Evolutionary conservation across 352 stramenopile genomes (phyloP).

Genomic region (Saprolegnia parasitica): DNA sequence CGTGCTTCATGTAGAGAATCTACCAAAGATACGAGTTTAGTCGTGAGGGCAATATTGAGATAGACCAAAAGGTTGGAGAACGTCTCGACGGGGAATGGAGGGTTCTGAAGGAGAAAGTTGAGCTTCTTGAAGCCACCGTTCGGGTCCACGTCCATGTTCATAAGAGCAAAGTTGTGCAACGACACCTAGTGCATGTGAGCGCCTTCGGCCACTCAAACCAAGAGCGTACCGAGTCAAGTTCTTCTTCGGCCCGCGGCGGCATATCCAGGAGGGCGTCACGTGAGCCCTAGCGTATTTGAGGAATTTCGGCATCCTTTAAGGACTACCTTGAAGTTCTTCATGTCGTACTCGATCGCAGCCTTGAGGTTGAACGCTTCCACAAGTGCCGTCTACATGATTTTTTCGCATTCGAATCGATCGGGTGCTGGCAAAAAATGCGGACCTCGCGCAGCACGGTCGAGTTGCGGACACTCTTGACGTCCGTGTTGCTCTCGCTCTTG

Average conservation of each 20-base stretch:
- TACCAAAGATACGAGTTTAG: not conserved
- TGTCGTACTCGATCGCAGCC: conserved; percentile 92
- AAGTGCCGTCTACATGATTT: conserved; percentile 58
- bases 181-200: conserved; percentile 71
- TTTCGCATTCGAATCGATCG: not conserved
- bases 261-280: conserved; percentile 90
- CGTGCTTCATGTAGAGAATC: conserved; percentile 92
- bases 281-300: conserved; percentile 32
- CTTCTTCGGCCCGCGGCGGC: conserved; percentile 86
- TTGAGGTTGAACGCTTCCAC: conserved; percentile 96
- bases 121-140: conserved; percentile 93
- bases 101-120: conserved; percentile 92
- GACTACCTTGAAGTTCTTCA: conserved; percentile 86
- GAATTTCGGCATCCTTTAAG: not conserved
- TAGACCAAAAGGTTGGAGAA: conserved; percentile 90
- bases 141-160: conserved; percentile 93
- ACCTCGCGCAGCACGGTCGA: conserved; percentile 84
- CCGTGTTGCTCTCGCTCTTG: conserved; percentile 85
- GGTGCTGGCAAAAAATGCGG: no score
- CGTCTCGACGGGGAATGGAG: conserved; percentile 92
- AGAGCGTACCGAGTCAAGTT: conserved; percentile 88
- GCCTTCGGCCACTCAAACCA: conserved; percentile 51
- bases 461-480: conserved; percentile 89
- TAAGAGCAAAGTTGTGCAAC: conserved; percentile 87
- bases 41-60: no score